Conservation (phyloP, 352 stramenopile genomes). For the Phytopythium sindhum region DNA sequence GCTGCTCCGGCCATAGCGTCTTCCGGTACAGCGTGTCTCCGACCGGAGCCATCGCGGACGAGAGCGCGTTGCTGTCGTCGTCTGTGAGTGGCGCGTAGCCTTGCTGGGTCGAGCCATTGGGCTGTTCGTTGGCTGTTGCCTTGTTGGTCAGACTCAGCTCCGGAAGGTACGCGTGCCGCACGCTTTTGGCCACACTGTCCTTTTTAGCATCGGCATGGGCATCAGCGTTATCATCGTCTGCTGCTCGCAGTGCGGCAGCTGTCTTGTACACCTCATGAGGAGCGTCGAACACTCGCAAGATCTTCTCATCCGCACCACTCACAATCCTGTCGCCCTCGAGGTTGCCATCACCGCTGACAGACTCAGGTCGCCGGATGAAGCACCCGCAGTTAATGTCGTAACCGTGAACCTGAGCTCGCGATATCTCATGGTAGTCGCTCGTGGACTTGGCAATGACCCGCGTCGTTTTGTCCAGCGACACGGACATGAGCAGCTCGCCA, state of each 20-base stretch:
- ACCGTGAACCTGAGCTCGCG: slow-evolving; percentile 72
- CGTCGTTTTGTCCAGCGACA: slow-evolving; percentile 75
- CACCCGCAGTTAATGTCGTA: slow-evolving; percentile 78
- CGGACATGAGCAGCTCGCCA: slow-evolving; percentile 64
- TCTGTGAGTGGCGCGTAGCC: slow-evolving; percentile 26
- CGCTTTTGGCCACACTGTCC: background rate
- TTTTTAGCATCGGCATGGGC: background rate
- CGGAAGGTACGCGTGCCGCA: slow-evolving; percentile 65
- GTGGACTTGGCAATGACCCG: slow-evolving; percentile 34
- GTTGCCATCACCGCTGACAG: slow-evolving; percentile 5
- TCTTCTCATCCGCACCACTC: slow-evolving; percentile 80
- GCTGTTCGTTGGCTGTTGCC: slow-evolving; percentile 9
- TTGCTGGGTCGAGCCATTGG: slow-evolving; percentile 6
- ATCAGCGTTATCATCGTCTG: background rate
- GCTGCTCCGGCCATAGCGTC: slow-evolving; percentile 72
- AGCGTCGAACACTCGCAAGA: slow-evolving; percentile 74
- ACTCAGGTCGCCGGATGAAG: slow-evolving; percentile 28
- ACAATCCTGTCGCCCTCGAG: slow-evolving; percentile 38
- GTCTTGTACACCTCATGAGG: slow-evolving; percentile 38
- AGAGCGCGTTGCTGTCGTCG: background rate
- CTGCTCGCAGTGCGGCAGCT: slow-evolving; percentile 23
- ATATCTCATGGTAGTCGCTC: slow-evolving; percentile 57
- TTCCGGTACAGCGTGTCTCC: slow-evolving; percentile 58
- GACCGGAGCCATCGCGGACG: slow-evolving; percentile 37
- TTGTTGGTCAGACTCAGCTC: slow-evolving; percentile 83